These are phyloP conservation scores for Phaffomyces antillensis DNA, from an alignment of 805 yeast genomes.

Conservation along the genomic window DNA sequence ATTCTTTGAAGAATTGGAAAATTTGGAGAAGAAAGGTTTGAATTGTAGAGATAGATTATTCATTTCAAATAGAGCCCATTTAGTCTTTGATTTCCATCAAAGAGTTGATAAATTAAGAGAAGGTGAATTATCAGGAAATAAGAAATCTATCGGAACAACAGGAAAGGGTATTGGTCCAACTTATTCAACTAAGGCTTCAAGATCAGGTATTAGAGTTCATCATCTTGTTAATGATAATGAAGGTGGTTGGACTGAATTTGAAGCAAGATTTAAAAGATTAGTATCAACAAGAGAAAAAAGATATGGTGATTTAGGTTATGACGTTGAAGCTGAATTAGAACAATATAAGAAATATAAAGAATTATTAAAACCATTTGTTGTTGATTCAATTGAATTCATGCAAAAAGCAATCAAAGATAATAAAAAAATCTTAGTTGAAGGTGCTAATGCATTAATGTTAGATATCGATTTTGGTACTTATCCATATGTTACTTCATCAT, in stretches of 20 bases:
- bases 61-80: constrained; percentile 88
- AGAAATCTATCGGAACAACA: constrained; percentile 93
- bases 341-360: constrained; percentile 72
- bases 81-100: constrained; percentile 97
- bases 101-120: constrained; percentile 93
- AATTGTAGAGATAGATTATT: constrained; percentile 59
- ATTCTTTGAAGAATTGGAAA: constrained; percentile 78
- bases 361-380: constrained; percentile 78
- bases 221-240: constrained; percentile 87
- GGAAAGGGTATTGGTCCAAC: constrained; percentile 99
- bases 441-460: constrained; percentile 97
- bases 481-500: constrained; percentile 93
- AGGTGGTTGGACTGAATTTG: constrained; percentile 91
- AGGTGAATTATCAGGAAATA: constrained; percentile 61
- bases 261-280: constrained; percentile 64
- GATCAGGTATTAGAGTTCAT: constrained; percentile 96
- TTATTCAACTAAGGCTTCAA: constrained; percentile 91
- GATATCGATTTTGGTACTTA: constrained; percentile 97
- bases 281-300: constrained; percentile 78
- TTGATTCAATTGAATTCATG: constrained; percentile 83
- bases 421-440: constrained; percentile 90
- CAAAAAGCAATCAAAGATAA: constrained; percentile 67
- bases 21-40: constrained; percentile 77
- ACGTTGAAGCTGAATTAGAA: constrained; percentile 70
- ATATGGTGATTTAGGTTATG: constrained; percentile 90